These are phyloP conservation scores for Amorphotheca resinae DNA, from an alignment of 495 filamentous ascomycete species.

Conservation along the genomic window DNA sequence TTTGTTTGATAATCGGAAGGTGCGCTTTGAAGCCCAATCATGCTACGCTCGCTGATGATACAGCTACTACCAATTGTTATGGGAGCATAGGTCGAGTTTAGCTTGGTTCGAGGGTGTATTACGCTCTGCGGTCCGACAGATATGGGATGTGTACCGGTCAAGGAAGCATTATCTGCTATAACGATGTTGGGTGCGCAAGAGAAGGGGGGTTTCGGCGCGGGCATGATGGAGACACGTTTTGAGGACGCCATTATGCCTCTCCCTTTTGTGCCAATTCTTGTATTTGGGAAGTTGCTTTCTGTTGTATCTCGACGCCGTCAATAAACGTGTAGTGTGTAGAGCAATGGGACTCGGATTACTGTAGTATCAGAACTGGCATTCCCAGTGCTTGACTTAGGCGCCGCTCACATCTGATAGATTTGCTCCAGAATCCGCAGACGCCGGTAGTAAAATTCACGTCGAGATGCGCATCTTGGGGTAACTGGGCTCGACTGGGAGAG, in stretches of 20 bases:
- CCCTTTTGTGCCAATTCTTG: not conserved
- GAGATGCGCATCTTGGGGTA: too few species aligned
- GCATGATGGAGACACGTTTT: conserved; percentile 38
- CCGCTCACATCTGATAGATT: too few species aligned
- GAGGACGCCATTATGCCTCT: conserved; percentile 25
- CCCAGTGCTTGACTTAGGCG: too few species aligned
- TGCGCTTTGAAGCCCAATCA: conserved; percentile 36
- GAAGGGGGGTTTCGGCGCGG: conserved; percentile 50
- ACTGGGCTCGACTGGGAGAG: too few species aligned
- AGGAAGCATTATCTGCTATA: conserved; percentile 61
- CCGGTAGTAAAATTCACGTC: too few species aligned
- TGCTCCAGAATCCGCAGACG: too few species aligned
- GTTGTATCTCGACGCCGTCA: not conserved
- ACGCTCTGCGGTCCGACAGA: conserved; percentile 58
- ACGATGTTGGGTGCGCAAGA: conserved; percentile 56
- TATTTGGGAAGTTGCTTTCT: not conserved
- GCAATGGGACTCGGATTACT: too few species aligned
- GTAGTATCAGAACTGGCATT: not conserved
- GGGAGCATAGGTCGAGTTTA: conserved; percentile 56
- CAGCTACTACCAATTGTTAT: conserved; percentile 61
- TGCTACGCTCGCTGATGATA: conserved; percentile 62
- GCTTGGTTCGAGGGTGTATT: conserved; percentile 66
- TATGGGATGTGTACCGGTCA: conserved; percentile 62
- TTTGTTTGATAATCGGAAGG: conserved; percentile 7
- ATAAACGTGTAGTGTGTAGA: too few species aligned